Base-by-base conservation (phyloP, 2,329 filamentous ascomycete genomes). In the Colletotrichum sansevieriae region DNA sequence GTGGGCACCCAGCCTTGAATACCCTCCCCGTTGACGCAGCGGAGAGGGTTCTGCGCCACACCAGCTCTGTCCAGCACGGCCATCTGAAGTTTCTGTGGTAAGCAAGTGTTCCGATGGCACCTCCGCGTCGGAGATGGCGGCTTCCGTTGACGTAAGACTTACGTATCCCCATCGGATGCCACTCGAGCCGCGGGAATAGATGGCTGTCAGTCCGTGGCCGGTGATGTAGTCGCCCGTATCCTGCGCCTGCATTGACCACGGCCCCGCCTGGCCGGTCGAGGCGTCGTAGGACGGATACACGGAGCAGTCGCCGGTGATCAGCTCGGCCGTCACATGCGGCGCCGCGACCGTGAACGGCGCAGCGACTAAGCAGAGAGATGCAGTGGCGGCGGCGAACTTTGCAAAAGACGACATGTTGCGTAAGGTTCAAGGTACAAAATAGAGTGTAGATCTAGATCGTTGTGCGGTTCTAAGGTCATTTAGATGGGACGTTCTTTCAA, bases 161-260 rank as follows among this genome's bases (percentile, higher is more conserved):
- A 47, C 51, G 58, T 43, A 63, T 46, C 39, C 47, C 63, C 49
- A 62, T 66, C 57, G 47, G 51, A 63, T 63, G 33, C 49, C 49
- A 37, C 29, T 12, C 12, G 51, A 57, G n/a, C 64, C 64, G 51
- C 58, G 49, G 12, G 35, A 63, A 49, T 25, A 51, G 3, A 57
- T 56, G 41, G 43, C 57, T 22, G 57, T 37, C 8, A 63, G 35
- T 1, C 51, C 51, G 12, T 67, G 64, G 43, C 43, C 43, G 41
- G 52, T 46, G 8, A 67, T 56, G n/a, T 56, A 22, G 11, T 44
- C 47, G 2, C 37, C 57, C 7, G 57, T 41, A 22, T 43, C 29
- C 29, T 54, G 22, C 7, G 47, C 47, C n/a, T 61, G 56, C 3
- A 62, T 46, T 9, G 63, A 62, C 63, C 56, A 47, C 39, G 47